These are phyloP conservation scores for Pseudozyma pruni DNA, from an alignment of 1,284 basidiomycete genomes.

Conservation along the genomic window DNA sequence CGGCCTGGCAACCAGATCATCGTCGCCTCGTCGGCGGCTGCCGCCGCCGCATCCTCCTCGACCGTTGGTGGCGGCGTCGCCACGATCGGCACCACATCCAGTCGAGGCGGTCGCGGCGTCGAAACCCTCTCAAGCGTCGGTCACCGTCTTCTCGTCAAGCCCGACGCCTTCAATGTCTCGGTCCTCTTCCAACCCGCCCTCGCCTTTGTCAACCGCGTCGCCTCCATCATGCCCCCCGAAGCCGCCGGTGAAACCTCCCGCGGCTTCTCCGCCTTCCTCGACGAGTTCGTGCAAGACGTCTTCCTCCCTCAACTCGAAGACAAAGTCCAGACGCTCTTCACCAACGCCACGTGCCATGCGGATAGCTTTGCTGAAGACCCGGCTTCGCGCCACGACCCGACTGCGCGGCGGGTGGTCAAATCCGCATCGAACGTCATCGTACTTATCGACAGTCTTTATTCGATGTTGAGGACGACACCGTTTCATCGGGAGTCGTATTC, in stretches of 20 bases:
- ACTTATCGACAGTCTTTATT: conserved; percentile 89
- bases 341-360: conserved; percentile 69
- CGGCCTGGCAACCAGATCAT: conserved; percentile 28
- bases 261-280: conserved; percentile 81
- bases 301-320: conserved; percentile 96
- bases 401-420: conserved; percentile 81
- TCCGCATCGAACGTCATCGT: conserved; percentile 86
- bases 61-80: neutral
- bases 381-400: conserved; percentile 11
- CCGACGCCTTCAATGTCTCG: conserved; percentile 94
- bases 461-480: conserved; percentile 91
- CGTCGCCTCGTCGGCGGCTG: conserved; percentile 14
- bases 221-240: conserved; percentile 57
- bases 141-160: conserved; percentile 85
- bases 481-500: conserved; percentile 89
- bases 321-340: conserved; percentile 74
- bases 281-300: conserved; percentile 92
- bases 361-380: conserved; percentile 74
- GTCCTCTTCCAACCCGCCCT: conserved; percentile 93
- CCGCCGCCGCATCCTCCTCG: neutral
- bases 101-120: conserved; percentile 9
- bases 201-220: conserved; percentile 79
- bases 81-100: neutral
- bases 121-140: conserved; percentile 71
- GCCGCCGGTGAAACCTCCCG: conserved; percentile 53